Evolutionary conservation across 1,284 basidiomycete species (phyloP), one percentile per base, ranked within the genome.

Genomic region (Ceratobasidium sp.): DNA sequence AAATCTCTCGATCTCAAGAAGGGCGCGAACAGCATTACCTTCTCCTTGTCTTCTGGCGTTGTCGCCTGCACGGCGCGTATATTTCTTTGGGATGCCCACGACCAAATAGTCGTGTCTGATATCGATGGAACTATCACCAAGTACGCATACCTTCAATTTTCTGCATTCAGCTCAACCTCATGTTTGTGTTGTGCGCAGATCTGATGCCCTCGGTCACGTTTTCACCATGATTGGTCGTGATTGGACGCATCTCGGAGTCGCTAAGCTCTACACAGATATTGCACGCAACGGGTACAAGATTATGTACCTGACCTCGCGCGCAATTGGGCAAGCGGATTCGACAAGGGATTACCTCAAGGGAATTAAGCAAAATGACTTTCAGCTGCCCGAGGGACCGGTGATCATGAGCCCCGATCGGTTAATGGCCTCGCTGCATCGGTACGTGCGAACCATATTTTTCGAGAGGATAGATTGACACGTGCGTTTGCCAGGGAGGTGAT

Each of bases 61-160:
- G 90, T 94, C 1, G 93, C 92, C 0, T 98, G 96, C 78, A 91
- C 94, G 1, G 95, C 98, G 9, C 88, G 96, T 3, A 94, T 99
- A 78, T 99, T 99, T 79, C 85, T 99, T 19, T 99, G 96, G 97
- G 94, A 98, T 76, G 89, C 90, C 34, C 91, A 89, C 9, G 95
- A 98, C 81, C 88, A 89, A 31, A 90, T 99, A 27, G 93, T 99
- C 41, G 91, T 99, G 54, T 98, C 96, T 43, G 98, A 99, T 81
- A 99, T 99, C 77, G 98, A 99, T 81, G 98, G 98, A 1, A 99
- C 98, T 0, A 99, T 99, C 81, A 99, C 98, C 43, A 98, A 98
- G 95, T 96, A 78, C 54, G 88, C 80, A 61, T 34, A 46, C 1
- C 1, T 3, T 34, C 64, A 46, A 19, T 64, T n/a, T 27, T 31